Evolutionary conservation across 1,139 yeast genomes (phyloP), one percentile per base, ranked within the genome.

Genomic region (Pichia sp.): DNA sequence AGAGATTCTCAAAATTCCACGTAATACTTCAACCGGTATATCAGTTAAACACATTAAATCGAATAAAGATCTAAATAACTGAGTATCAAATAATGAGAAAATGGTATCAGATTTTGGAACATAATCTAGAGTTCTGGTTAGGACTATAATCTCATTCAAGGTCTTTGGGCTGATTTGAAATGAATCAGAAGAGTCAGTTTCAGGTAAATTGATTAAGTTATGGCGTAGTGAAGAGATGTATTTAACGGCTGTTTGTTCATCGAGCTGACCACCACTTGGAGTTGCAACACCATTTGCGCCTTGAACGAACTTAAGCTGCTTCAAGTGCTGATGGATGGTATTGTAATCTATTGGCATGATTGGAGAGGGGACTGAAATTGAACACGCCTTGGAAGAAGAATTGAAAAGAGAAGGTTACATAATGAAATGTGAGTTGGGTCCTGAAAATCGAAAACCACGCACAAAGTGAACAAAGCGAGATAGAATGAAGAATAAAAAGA

Each of bases 121-220:
- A 30, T 69, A 66, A 48, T 77, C 82, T 46, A 77, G 65, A 34
- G 74, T 66, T 56, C 76, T 77, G 32, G 81, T 79, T 48, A 77
- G 64, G 8, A 77, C 78, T 15, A 77, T 77, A 12, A 77, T 76
- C 20, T 74, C 69, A 59, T 77, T 77, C 48, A 76, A 67, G 15
- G 41, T 39, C 13, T 43, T 47, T 2, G 50, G 18, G 30, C 23
- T 37, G 2, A 45, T 9, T 11, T 44, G 39, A 8, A 41, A 25
- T 8, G 24, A 7, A 18, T 15, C 26, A 3, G 42, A 15, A 12
- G 34, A 18, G 12, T 16, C 15, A 7, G 24, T 6, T 1, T 34
- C 36, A 7, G 35, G 18, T 4, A 36, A 26, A 13, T 26, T 18
- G 12, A 50, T 34, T 11, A 50, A n/a, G 13, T 45, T 49, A 15